phyloP scores from a whole-genome alignment of 495 filamentous ascomycete species.

The Hypoxylon fuscum region DNA sequence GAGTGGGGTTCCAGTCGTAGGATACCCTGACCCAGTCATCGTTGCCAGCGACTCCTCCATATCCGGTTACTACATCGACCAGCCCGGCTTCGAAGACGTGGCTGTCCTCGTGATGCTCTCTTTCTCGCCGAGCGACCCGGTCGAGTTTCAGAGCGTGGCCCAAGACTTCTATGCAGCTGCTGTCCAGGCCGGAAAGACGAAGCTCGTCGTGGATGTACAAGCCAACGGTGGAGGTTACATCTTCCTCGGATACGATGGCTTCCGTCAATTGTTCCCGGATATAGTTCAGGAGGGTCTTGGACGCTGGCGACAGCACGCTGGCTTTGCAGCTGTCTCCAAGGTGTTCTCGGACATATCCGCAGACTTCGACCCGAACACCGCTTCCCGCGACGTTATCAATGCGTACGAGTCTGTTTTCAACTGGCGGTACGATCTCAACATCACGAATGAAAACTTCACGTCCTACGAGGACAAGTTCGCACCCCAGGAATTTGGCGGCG shows the following conservation, averaged over 20 bases:
- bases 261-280: constrained; percentile 55
- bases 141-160: constrained; percentile 53
- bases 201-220: constrained; percentile 63
- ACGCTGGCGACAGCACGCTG: constrained; percentile 45
- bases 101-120: constrained; percentile 51
- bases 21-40: constrained; percentile 61
- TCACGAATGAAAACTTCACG: constrained; percentile 43
- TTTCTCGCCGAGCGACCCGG: constrained; percentile 30
- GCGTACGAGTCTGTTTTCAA: constrained; percentile 47
- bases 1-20: constrained; percentile 46
- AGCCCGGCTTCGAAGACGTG: constrained; percentile 54
- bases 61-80: constrained; percentile 60
- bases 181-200: constrained; percentile 54
- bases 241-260: constrained; percentile 56
- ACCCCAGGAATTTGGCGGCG: constrained; percentile 41
- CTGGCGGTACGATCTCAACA: constrained; percentile 52
- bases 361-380: constrained; percentile 44
- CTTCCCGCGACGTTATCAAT: constrained; percentile 31
- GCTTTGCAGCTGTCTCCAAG: constrained; percentile 44
- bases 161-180: constrained; percentile 53
- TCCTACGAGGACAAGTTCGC: constrained; percentile 52
- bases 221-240: constrained; percentile 63
- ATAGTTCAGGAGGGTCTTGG: constrained; percentile 47
- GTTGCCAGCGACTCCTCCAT: constrained; percentile 52
- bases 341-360: constrained; percentile 45